Evolutionary conservation across 106 monocot species (phyloP).

Genomic region (Dendrobium nobile): DNA sequence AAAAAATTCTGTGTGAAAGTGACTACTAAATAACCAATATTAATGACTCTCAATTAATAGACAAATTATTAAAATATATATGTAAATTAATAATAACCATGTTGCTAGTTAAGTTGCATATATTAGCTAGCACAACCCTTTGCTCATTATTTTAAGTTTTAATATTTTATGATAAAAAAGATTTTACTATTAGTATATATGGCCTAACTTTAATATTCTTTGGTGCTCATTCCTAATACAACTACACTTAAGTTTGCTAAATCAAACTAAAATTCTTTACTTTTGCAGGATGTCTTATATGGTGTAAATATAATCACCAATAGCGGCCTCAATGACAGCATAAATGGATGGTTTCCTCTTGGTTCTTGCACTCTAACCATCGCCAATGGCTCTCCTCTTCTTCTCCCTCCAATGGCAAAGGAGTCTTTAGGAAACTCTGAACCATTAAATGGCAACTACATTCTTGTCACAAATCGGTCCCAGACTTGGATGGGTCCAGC

Average conservation of each 20-base stretch:
- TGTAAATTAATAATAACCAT: too few relatives aligned
- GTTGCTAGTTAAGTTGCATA: too few relatives aligned
- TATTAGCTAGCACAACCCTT: too few relatives aligned
- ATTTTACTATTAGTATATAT: too few relatives aligned
- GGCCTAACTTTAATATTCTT: too few relatives aligned
- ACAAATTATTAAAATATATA: too few relatives aligned
- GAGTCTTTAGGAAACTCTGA: slow-evolving; percentile 44
- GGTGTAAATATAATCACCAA: slow-evolving; percentile 65
- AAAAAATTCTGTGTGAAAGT: too few relatives aligned
- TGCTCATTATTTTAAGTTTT: too few relatives aligned
- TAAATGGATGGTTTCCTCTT: slow-evolving; percentile 62
- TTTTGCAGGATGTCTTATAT: slow-evolving; percentile 35
- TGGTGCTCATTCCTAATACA: too few relatives aligned
- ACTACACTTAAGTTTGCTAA: background rate
- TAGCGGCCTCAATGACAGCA: slow-evolving; percentile 39
- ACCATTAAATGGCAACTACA: slow-evolving; percentile 45
- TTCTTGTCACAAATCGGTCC: slow-evolving; percentile 48
- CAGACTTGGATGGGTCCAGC: slow-evolving; percentile 90
- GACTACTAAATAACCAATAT: too few relatives aligned
- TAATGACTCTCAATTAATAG: too few relatives aligned
- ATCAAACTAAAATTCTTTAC: background rate
- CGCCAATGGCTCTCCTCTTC: slow-evolving; percentile 49
- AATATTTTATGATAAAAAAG: too few relatives aligned
- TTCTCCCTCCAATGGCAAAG: slow-evolving; percentile 50
- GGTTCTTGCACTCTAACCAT: slow-evolving; percentile 59